Evolutionary conservation across 169 alveolate species (phyloP), one percentile per base, ranked within the genome.

Genomic region (Cystoisospora suis): DNA sequence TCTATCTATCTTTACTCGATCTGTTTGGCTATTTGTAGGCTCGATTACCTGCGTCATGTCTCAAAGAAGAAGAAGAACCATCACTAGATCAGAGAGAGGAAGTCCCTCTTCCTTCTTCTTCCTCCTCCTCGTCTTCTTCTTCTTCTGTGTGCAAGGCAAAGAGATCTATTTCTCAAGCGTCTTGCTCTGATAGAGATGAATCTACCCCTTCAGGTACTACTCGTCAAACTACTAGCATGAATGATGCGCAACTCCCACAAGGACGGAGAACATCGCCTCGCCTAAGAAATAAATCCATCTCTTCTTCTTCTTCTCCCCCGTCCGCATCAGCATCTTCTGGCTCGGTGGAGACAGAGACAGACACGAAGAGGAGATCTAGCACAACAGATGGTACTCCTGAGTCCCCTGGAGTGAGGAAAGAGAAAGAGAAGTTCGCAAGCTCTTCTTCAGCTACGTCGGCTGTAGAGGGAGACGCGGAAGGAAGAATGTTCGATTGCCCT

Each of bases 401-500:
- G n/a, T n/a, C n/a, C n/a, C n/a, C n/a, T n/a, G n/a, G n/a, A n/a
- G n/a, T n/a, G 61, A 9, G n/a, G 20, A 20, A 49, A 49, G 61
- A 49, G 9, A 9, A 49, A 49, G 61, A 12, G 61, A 9, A 46
- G 40, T 9, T 65, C 45, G 49, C 49, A 44, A 36, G 32, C 46
- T 38, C 42, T 38, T 32, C 53, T 4, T 59, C 81, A 27, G 49
- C 81, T 38, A 80, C 44, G 75, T 34, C 0, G 3, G 75, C 7
- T 5, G 3, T 75, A 34, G 70, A 70, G 46, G 59, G 42, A 32
- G 75, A 86, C 20, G 72, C 40, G 45, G 72, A 69, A 29, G 83
- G 72, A 15, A 87, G 38, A 40, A 72, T 75, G 92, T 88, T 77
- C 46, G 88, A 88, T 34, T 88, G 92, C 59, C 92, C 92, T n/a